phyloP scores from a whole-genome alignment of 2,329 filamentous ascomycete species.

The Trichoderma sp. region DNA sequence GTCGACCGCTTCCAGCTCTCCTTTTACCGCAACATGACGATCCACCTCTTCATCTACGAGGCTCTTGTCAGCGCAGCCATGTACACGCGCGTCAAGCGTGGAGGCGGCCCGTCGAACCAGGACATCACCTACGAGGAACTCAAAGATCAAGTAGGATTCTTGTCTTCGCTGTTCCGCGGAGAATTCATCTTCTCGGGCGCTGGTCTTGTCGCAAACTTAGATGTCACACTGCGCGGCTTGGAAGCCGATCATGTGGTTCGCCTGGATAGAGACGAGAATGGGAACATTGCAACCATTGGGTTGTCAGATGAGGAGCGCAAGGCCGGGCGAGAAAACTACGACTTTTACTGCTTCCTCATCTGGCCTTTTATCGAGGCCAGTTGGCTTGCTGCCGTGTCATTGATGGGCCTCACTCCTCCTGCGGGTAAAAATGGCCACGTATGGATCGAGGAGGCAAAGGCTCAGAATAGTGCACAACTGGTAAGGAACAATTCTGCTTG shows the following conservation, averaged over 20 bases:
- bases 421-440: constrained; percentile 54
- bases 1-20: constrained; percentile 96
- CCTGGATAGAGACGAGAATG: constrained; percentile 56
- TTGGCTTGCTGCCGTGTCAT: constrained; percentile 85
- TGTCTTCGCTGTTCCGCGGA: constrained; percentile 89
- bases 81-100: constrained; percentile 87
- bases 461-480: constrained; percentile 77
- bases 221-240: constrained; percentile 72
- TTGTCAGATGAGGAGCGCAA: constrained; percentile 73
- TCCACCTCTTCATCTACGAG: constrained; percentile 94
- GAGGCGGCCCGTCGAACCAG: constrained; percentile 79
- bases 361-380: constrained; percentile 97
- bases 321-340: constrained; percentile 86
- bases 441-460: constrained; percentile 76
- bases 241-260: constrained; percentile 76
- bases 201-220: constrained; percentile 75
- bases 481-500: constrained; percentile 45
- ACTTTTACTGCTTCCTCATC: constrained; percentile 98
- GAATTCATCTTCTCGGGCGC: constrained; percentile 97
- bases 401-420: constrained; percentile 83
- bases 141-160: constrained; percentile 76
- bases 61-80: constrained; percentile 85
- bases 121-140: constrained; percentile 73
- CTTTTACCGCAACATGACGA: constrained; percentile 99
- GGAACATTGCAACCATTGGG: constrained; percentile 64